Conservation (phyloP, 768 basidiomycete genomes). For the Psilocybe tampanensis region DNA sequence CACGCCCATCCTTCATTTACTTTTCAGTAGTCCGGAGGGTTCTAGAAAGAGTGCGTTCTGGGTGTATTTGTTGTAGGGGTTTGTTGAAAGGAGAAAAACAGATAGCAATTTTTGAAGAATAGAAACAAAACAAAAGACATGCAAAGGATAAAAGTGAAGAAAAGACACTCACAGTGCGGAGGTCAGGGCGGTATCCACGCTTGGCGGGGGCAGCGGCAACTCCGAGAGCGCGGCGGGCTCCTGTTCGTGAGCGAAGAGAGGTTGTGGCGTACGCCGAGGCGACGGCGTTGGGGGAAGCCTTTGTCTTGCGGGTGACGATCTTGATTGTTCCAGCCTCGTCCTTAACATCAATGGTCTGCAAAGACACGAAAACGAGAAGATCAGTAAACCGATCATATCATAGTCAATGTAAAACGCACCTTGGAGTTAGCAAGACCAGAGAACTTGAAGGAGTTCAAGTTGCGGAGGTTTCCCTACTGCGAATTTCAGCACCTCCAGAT, state of each 20-base stretch:
- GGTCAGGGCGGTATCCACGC: constrained; percentile 77
- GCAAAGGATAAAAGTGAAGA: constrained; percentile 15
- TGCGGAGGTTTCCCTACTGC: constrained; percentile 79
- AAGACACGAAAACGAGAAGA: not conserved
- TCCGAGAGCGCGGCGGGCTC: constrained; percentile 70
- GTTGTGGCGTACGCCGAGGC: constrained; percentile 47
- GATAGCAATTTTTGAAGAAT: no score
- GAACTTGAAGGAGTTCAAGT: constrained; percentile 90
- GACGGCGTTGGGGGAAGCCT: constrained; percentile 55
- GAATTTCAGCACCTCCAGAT: constrained; percentile 13
- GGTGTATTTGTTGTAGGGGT: no score
- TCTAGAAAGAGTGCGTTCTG: constrained; percentile 84
- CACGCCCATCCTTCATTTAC: constrained; percentile 88
- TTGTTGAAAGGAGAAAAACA: constrained; percentile 13
- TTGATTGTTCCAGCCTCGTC: constrained; percentile 58
- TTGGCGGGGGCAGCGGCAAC: constrained; percentile 59
- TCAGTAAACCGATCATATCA: not conserved
- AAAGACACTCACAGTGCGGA: constrained; percentile 63
- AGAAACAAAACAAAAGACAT: no score
- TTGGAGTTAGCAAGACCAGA: constrained; percentile 87
- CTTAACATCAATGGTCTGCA: constrained; percentile 66
- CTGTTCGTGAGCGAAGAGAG: constrained; percentile 67
- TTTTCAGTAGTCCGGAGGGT: constrained; percentile 71
- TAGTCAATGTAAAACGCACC: constrained; percentile 39
- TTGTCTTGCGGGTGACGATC: constrained; percentile 67